Percentiles rank a stretch among this genome's conserved stretches.
Conservation (phyloP, 768 basidiomycete genomes). For the Mycena alexandri region DNA sequence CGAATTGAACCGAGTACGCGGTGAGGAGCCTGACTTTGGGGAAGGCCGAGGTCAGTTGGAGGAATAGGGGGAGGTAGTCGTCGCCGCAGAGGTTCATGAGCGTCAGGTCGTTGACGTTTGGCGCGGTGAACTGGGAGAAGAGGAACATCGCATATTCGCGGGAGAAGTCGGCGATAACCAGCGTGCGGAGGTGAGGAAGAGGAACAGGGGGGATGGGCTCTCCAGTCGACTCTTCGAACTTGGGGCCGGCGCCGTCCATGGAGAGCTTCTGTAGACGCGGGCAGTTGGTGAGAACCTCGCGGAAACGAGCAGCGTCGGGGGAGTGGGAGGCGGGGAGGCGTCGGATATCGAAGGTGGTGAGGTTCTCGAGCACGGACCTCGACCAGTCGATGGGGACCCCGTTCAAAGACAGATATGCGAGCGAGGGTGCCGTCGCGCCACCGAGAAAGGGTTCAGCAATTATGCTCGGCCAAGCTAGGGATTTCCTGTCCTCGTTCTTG, state of each 20-base stretch:
- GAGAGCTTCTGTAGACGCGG: slow-evolving; percentile 67
- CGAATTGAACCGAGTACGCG: slow-evolving; percentile 59
- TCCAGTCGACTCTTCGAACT: slow-evolving; percentile 43
- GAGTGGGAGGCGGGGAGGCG: slow-evolving; percentile 66
- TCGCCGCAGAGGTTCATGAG: slow-evolving; percentile 65
- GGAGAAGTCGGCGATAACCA: slow-evolving; percentile 71
- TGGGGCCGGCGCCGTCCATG: slow-evolving; percentile 74
- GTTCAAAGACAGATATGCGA: slow-evolving; percentile 66
- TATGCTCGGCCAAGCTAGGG: slow-evolving; percentile 43
- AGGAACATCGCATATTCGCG: slow-evolving; percentile 61
- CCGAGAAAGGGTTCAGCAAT: slow-evolving; percentile 62
- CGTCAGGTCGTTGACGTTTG: slow-evolving; percentile 68
- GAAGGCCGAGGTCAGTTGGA: slow-evolving; percentile 60
- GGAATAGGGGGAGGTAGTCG: slow-evolving; percentile 65
- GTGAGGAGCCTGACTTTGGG: slow-evolving; percentile 68
- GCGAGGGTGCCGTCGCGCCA: slow-evolving; percentile 57
- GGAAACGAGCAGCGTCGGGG: slow-evolving; percentile 65
- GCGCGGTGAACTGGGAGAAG: slow-evolving; percentile 65
- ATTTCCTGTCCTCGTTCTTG: slow-evolving; percentile 32
- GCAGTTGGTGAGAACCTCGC: slow-evolving; percentile 62
- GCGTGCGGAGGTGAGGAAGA: slow-evolving; percentile 62
- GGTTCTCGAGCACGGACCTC: slow-evolving; percentile 59
- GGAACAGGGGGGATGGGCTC: slow-evolving; percentile 52
- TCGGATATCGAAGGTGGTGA: slow-evolving; percentile 76
- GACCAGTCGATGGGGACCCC: slow-evolving; percentile 75